Percentiles rank a stretch among this genome's conserved stretches.
Conservation (phyloP, 2,329 filamentous ascomycete species). For the Dothiorella sarmentorum region DNA sequence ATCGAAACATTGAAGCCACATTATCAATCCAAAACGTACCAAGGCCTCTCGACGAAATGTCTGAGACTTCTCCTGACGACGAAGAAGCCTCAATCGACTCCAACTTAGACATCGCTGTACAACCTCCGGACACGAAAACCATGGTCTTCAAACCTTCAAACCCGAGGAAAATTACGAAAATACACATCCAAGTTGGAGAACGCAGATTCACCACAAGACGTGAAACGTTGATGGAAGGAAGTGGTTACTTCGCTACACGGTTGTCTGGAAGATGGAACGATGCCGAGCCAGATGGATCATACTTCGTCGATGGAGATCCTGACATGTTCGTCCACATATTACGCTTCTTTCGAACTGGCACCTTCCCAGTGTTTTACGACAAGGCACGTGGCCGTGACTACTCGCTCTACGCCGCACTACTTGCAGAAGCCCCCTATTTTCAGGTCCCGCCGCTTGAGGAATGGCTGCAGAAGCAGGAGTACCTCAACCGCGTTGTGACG, state of each 20-base stretch:
- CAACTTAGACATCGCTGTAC: background rate
- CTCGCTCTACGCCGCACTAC: conserved; percentile 29
- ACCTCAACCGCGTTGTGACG: conserved; percentile 23
- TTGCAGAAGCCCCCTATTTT: conserved; percentile 34
- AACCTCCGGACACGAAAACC: background rate
- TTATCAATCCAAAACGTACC: background rate
- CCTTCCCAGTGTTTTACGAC: conserved; percentile 37
- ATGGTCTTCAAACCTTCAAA: background rate
- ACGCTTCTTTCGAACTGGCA: conserved; percentile 32
- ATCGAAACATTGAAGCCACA: too few species aligned
- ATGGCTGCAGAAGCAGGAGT: conserved; percentile 29
- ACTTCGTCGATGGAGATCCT: conserved; percentile 38
- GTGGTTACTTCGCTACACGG: conserved; percentile 25
- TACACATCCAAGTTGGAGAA: background rate
- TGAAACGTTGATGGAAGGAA: conserved; percentile 25
- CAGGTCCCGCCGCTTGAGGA: conserved; percentile 26
- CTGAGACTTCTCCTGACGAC: background rate
- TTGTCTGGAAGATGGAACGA: conserved; percentile 27
- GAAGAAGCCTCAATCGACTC: background rate
- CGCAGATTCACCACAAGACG: conserved; percentile 22
- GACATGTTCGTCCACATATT: conserved; percentile 36
- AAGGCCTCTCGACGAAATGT: background rate
- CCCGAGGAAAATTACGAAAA: background rate
- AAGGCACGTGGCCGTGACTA: conserved; percentile 30
- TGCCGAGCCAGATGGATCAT: conserved; percentile 28